Conservation (phyloP, 208 protist genomes). For the Trypanosoma grayi region DNA sequence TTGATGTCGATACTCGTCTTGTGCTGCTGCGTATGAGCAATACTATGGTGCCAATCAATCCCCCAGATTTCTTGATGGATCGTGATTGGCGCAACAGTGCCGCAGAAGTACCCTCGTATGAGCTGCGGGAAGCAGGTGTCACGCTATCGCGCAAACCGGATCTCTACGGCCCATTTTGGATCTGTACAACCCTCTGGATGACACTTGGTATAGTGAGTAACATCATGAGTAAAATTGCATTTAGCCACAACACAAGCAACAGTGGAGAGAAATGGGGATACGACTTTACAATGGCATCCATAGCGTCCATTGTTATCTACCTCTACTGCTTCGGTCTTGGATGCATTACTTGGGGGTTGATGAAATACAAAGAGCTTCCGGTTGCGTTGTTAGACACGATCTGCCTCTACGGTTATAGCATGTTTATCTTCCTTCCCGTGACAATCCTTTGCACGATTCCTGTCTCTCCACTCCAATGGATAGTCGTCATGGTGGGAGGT, state of each 20-base stretch:
- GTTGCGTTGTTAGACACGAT: slow-evolving; percentile 68
- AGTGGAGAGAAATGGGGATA: slow-evolving; percentile 55
- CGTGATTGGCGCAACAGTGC: slow-evolving; percentile 63
- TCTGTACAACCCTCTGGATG: slow-evolving; percentile 91
- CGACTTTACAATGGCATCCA: slow-evolving; percentile 70
- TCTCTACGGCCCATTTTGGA: slow-evolving; percentile 91
- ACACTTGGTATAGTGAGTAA: slow-evolving; percentile 80
- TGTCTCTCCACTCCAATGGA: slow-evolving; percentile 62
- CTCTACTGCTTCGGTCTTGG: slow-evolving; percentile 83
- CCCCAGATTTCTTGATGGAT: slow-evolving; percentile 78
- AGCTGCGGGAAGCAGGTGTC: slow-evolving; percentile 45
- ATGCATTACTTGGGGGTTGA: slow-evolving; percentile 71
- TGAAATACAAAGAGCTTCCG: slow-evolving; percentile 83
- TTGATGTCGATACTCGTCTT: slow-evolving; percentile 84
- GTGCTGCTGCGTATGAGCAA: slow-evolving; percentile 76
- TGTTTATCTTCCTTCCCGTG: slow-evolving; percentile 81
- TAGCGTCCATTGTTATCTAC: slow-evolving; percentile 79
- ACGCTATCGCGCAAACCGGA: slow-evolving; percentile 60
- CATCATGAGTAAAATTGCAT: slow-evolving; percentile 66
- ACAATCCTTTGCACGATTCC: slow-evolving; percentile 79
- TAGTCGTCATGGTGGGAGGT: slow-evolving; percentile 63
- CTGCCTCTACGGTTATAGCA: slow-evolving; percentile 89
- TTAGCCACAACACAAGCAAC: slow-evolving; percentile 26
- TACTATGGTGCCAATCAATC: slow-evolving; percentile 59
- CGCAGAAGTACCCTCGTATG: slow-evolving; percentile 12